These are phyloP conservation scores for Niveomyces coronatus DNA, from an alignment of 2,329 filamentous ascomycete species.

Conservation along the genomic window DNA sequence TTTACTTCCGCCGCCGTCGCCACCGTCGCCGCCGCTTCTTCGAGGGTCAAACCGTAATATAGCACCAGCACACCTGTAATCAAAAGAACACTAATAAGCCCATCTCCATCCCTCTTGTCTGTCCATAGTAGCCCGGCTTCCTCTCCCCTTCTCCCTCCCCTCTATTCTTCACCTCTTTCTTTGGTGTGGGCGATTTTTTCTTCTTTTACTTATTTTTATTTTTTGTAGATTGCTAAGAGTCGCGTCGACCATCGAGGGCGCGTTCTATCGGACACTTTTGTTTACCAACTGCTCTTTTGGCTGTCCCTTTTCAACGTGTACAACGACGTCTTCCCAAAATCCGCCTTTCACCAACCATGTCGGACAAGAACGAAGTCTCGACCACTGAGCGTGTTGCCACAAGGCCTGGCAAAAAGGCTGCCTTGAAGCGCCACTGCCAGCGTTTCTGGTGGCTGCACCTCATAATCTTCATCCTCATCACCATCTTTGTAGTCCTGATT, in stretches of 20 bases:
- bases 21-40: no score
- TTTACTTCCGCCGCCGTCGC: no score
- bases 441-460: constrained; percentile 54
- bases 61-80: not conserved
- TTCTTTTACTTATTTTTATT: not conserved
- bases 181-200: no score
- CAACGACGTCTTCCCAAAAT: not conserved
- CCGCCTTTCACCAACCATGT: constrained; percentile 27
- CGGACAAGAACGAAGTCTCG: constrained; percentile 25
- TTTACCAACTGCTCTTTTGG: no score
- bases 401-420: constrained; percentile 25
- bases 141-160: constrained; percentile 1
- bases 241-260: not conserved
- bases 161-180: not conserved
- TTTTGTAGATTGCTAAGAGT: not conserved
- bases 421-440: constrained; percentile 36
- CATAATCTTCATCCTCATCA: constrained; percentile 36
- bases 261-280: not conserved
- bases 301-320: constrained; percentile 2
- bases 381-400: constrained; percentile 25
- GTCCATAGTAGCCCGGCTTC: not conserved
- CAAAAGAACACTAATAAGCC: constrained; percentile 8
- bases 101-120: constrained; percentile 3
- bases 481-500: constrained; percentile 45
- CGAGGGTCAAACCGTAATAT: no score